Evolutionary conservation across 2,329 filamentous ascomycete species (phyloP).

Genomic region (Penicillium sp.): DNA sequence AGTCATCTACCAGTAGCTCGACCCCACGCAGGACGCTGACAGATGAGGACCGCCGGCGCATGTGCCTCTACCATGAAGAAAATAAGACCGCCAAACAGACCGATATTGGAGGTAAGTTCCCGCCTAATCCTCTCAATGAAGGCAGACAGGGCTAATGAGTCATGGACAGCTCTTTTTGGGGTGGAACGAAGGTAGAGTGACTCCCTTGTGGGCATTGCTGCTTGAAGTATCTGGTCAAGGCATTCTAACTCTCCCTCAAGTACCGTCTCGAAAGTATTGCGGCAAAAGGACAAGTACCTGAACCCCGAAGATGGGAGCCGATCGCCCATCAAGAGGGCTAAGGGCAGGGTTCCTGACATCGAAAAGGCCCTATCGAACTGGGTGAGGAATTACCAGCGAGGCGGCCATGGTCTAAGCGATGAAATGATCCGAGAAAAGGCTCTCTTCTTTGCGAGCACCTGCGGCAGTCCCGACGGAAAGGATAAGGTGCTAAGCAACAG

Average conservation of each 20-base stretch:
- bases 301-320: constrained; percentile 77
- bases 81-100: constrained; percentile 92
- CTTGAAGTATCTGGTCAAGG: constrained; percentile 11
- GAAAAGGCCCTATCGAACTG: constrained; percentile 89
- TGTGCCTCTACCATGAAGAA: constrained; percentile 93
- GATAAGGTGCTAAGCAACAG: constrained; percentile 72
- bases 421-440: constrained; percentile 86
- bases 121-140: background rate
- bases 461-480: constrained; percentile 72
- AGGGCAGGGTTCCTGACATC: constrained; percentile 87
- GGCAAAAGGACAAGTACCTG: constrained; percentile 93
- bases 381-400: constrained; percentile 78
- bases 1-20: constrained; percentile 40
- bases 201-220: constrained; percentile 9
- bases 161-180: constrained; percentile 74
- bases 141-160: constrained; percentile 24
- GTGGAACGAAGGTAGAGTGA: constrained; percentile 87
- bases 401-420: constrained; percentile 75
- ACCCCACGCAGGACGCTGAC: constrained; percentile 87
- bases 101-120: constrained; percentile 78
- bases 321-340: constrained; percentile 80
- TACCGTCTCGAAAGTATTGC: constrained; percentile 97
- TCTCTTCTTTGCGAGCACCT: constrained; percentile 75
- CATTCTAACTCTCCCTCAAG: constrained; percentile 55
- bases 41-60: constrained; percentile 84